Evolutionary conservation across 1,284 basidiomycete genomes (phyloP).

Genomic region (Pisolithus thermaeus): DNA sequence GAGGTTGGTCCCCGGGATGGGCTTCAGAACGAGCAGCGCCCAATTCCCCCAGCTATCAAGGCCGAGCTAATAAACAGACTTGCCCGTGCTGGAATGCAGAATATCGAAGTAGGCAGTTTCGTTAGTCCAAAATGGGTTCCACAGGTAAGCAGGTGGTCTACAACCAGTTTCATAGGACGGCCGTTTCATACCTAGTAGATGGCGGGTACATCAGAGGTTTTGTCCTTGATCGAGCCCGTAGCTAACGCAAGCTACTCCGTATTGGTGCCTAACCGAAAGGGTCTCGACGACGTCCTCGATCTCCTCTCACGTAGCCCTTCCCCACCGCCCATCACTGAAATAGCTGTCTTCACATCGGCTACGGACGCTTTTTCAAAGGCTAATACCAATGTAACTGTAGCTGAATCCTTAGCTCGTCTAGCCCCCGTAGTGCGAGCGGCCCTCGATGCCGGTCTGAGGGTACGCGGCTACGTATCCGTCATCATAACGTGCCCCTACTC

Average conservation of each 20-base stretch:
- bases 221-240: constrained; percentile 49
- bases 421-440: constrained; percentile 63
- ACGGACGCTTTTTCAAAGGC: constrained; percentile 84
- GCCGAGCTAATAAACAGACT: constrained; percentile 79
- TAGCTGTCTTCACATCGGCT: constrained; percentile 87
- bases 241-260: constrained; percentile 71
- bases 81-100: constrained; percentile 61
- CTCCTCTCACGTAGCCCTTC: constrained; percentile 35
- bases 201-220: constrained; percentile 77
- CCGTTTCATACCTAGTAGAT: constrained; percentile 45
- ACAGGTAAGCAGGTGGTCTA: constrained; percentile 49
- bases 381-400: constrained; percentile 78
- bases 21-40: constrained; percentile 83
- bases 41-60: constrained; percentile 73
- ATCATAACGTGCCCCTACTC: constrained; percentile 85
- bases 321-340: constrained; percentile 67
- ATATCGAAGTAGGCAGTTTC: constrained; percentile 88
- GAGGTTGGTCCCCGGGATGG: constrained; percentile 94
- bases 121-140: constrained; percentile 94
- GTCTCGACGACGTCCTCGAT: constrained; percentile 62
- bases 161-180: background rate
- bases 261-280: constrained; percentile 81
- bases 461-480: constrained; percentile 85
- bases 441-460: constrained; percentile 55
- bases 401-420: constrained; percentile 67